Conservation (phyloP, 2,329 filamentous ascomycete species). For the Trichoderma oligosporum region DNA sequence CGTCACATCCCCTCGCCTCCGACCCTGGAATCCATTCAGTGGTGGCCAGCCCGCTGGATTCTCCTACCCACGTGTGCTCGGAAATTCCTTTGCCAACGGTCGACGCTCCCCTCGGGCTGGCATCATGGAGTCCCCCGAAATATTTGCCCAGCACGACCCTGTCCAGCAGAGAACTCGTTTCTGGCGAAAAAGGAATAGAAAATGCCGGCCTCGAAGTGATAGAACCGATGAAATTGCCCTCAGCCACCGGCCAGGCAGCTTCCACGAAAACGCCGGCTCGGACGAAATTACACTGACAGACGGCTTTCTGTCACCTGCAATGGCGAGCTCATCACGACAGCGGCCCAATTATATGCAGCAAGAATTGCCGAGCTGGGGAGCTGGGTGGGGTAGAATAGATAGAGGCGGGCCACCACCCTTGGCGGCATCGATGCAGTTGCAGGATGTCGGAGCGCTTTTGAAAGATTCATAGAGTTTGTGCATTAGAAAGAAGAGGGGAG, state of each 20-base stretch:
- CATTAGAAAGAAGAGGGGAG: background rate
- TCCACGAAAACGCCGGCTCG: conserved; percentile 24
- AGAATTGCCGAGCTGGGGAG: conserved; percentile 30
- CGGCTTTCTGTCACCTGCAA: conserved; percentile 1
- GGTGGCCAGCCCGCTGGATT: conserved; percentile 53
- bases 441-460: conserved; percentile 20
- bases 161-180: conserved; percentile 27
- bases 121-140: conserved; percentile 44
- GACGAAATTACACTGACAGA: conserved; percentile 17
- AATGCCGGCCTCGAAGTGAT: conserved; percentile 29
- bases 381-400: conserved; percentile 32
- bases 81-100: conserved; percentile 26
- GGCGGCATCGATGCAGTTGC: conserved; percentile 16
- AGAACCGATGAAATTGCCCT: conserved; percentile 34
- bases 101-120: conserved; percentile 35
- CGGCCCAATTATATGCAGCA: conserved; percentile 14
- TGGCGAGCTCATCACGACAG: background rate
- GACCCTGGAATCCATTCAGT: conserved; percentile 44
- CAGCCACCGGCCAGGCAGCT: conserved; percentile 26
- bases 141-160: conserved; percentile 26
- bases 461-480: conserved; percentile 12
- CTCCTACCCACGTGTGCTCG: conserved; percentile 39
- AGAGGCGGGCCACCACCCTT: conserved; percentile 29
- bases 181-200: conserved; percentile 30
- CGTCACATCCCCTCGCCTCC: conserved; percentile 31